Evolutionary conservation across 2,329 filamentous ascomycete genomes (phyloP).

Genomic region (Ascochyta fabae): DNA sequence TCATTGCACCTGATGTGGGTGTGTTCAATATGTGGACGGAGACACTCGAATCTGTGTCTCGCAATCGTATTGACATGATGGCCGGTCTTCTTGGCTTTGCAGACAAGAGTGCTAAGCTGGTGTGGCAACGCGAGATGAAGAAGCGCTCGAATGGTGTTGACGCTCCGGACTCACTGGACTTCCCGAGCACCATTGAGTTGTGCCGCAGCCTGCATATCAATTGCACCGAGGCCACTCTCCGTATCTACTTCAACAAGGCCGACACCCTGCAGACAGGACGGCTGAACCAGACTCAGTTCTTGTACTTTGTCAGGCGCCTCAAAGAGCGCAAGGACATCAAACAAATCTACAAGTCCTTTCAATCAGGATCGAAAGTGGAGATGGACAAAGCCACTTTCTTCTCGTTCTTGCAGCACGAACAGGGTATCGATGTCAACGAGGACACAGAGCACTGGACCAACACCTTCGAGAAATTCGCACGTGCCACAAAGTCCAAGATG

Average conservation of each 20-base stretch:
- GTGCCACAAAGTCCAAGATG: slow-evolving; percentile 46
- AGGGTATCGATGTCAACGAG: slow-evolving; percentile 76
- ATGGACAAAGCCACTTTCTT: slow-evolving; percentile 78
- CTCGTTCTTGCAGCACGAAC: slow-evolving; percentile 73
- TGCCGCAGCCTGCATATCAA: slow-evolving; percentile 94
- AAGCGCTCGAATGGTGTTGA: slow-evolving; percentile 62
- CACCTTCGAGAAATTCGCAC: slow-evolving; percentile 72
- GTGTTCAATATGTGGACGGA: slow-evolving; percentile 81
- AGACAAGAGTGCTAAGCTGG: slow-evolving; percentile 80
- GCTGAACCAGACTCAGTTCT: slow-evolving; percentile 81
- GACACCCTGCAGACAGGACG: slow-evolving; percentile 69
- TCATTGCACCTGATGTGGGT: slow-evolving; percentile 77
- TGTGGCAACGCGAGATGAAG: slow-evolving; percentile 86
- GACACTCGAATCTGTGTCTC: slow-evolving; percentile 82
- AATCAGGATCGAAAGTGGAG: slow-evolving; percentile 62
- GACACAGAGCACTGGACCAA: slow-evolving; percentile 72
- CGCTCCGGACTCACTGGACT: slow-evolving; percentile 75
- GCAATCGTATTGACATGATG: slow-evolving; percentile 88
- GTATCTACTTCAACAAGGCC: slow-evolving; percentile 74
- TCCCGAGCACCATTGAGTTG: slow-evolving; percentile 78
- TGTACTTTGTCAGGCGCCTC: slow-evolving; percentile 80
- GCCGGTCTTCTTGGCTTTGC: slow-evolving; percentile 77
- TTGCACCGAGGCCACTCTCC: slow-evolving; percentile 76
- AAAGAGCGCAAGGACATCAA: slow-evolving; percentile 84
- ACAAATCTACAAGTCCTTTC: slow-evolving; percentile 70